phyloP scores from a whole-genome alignment of 23 red algal species.

The Gracilaria domingensis region DNA sequence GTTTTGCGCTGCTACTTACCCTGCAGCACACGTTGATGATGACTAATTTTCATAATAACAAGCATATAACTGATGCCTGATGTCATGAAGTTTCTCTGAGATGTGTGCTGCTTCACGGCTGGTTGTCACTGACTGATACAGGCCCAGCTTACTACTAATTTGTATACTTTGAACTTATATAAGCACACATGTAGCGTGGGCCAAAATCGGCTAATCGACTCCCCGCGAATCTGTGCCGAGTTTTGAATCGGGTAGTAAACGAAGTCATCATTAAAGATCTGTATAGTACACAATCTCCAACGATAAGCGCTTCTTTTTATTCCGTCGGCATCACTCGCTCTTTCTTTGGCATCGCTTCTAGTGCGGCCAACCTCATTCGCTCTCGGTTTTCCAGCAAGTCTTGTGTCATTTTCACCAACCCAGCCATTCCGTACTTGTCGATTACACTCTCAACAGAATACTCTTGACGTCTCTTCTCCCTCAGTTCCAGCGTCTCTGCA shows the following conservation, averaged over 20 bases:
- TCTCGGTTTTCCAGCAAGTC: slow-evolving; percentile 43
- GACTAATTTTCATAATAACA: slow-evolving; percentile 18
- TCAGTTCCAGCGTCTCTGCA: slow-evolving; percentile 19
- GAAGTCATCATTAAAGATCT: too few relatives aligned
- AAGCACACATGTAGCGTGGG: too few relatives aligned
- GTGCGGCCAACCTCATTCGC: slow-evolving; percentile 16
- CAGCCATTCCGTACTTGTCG: slow-evolving; percentile 59
- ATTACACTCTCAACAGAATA: slow-evolving; percentile 44
- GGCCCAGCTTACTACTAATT: too few relatives aligned
- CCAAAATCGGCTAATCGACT: too few relatives aligned
- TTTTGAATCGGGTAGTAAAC: too few relatives aligned
- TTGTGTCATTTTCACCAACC: slow-evolving; percentile 60
- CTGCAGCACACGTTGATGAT: slow-evolving; percentile 27
- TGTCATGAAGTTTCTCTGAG: slow-evolving; percentile 53
- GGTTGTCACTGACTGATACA: too few relatives aligned
- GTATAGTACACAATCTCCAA: neutral
- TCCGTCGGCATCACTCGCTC: slow-evolving; percentile 53
- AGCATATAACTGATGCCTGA: slow-evolving; percentile 72
- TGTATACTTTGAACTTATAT: too few relatives aligned
- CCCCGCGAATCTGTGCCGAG: too few relatives aligned
- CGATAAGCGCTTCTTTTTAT: slow-evolving; percentile 27
- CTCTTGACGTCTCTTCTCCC: slow-evolving; percentile 28
- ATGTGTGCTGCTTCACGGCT: neutral
- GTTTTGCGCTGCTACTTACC: too few relatives aligned
- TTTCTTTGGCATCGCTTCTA: slow-evolving; percentile 53